phyloP scores from a whole-genome alignment of 2,329 filamentous ascomycete species.

The Trichoderma breve region DNA sequence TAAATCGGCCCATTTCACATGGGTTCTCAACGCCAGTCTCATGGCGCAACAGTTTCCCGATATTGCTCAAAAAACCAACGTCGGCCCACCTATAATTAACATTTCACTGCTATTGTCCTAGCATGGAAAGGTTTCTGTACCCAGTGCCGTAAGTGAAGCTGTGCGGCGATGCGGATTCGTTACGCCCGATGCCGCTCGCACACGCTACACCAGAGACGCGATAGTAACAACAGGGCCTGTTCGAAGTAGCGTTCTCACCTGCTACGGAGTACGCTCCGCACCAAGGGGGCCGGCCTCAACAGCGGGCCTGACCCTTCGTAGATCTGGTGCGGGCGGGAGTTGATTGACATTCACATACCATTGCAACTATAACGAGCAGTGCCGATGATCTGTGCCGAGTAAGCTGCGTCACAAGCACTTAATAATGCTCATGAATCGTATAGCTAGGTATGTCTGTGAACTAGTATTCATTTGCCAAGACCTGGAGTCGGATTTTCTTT shows the following conservation, averaged over 20 bases:
- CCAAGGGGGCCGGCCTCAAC: background rate
- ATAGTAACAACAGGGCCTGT: background rate
- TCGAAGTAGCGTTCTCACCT: background rate
- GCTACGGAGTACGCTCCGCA: background rate
- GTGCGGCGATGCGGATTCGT: background rate
- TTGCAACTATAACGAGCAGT: background rate
- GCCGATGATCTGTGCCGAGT: background rate
- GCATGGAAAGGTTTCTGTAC: background rate
- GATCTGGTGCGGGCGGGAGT: slow-evolving; percentile 12
- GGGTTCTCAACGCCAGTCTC: background rate
- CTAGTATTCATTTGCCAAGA: background rate
- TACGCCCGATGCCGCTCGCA: slow-evolving; percentile 11
- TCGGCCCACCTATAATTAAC: background rate
- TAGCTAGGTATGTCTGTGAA: background rate
- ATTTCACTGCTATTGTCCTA: background rate
- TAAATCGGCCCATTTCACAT: background rate
- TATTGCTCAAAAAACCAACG: background rate
- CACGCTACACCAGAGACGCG: background rate
- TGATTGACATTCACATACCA: background rate
- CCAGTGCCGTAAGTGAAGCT: background rate
- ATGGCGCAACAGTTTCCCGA: background rate
- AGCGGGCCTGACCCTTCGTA: slow-evolving; percentile 1
- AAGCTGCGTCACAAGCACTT: background rate
- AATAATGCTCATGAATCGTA: background rate
- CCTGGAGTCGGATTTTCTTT: background rate